Conservation (phyloP, 352 stramenopile genomes). For the Peronospora destructor region DNA sequence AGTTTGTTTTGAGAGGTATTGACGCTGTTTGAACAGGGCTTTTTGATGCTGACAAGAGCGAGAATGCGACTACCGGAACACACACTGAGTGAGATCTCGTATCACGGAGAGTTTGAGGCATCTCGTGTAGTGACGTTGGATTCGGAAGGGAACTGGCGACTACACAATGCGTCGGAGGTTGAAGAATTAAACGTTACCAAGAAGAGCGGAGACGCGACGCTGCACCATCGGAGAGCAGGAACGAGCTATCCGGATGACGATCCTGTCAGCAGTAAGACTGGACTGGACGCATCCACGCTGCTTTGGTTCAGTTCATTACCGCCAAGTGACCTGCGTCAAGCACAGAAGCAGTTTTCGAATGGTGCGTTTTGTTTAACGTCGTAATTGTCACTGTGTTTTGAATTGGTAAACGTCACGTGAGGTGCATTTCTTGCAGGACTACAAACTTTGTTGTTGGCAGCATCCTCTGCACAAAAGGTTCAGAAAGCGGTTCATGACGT, state of each 20-base stretch:
- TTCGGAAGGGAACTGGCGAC: conserved; percentile 20
- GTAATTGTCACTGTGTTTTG: not conserved
- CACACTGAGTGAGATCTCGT: conserved; percentile 52
- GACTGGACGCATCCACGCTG: conserved; percentile 22
- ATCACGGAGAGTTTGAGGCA: conserved; percentile 49
- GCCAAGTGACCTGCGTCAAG: conserved; percentile 49
- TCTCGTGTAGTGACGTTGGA: conserved; percentile 17
- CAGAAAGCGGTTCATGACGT: conserved; percentile 22
- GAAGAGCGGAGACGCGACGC: not conserved
- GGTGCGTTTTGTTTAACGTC: conserved; percentile 26
- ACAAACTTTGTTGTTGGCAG: conserved; percentile 32
- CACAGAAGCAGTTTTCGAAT: conserved; percentile 51
- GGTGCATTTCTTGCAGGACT: conserved; percentile 17
- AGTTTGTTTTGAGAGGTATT: conserved; percentile 1
- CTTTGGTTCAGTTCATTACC: conserved; percentile 76
- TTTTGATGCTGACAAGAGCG: conserved; percentile 65
- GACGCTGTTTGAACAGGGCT: conserved; percentile 34
- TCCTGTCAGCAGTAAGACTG: not conserved
- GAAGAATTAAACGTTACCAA: conserved; percentile 1
- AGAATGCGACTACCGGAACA: conserved; percentile 42
- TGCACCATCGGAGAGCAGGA: conserved; percentile 17
- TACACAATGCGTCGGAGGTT: conserved; percentile 10
- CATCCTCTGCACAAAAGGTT: conserved; percentile 24
- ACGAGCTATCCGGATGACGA: conserved; percentile 5
- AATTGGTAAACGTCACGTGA: too few species aligned